Evolutionary conservation across 805 yeast species (phyloP), one percentile per base, ranked within the genome.

Genomic region (Suhomyces sp.): DNA sequence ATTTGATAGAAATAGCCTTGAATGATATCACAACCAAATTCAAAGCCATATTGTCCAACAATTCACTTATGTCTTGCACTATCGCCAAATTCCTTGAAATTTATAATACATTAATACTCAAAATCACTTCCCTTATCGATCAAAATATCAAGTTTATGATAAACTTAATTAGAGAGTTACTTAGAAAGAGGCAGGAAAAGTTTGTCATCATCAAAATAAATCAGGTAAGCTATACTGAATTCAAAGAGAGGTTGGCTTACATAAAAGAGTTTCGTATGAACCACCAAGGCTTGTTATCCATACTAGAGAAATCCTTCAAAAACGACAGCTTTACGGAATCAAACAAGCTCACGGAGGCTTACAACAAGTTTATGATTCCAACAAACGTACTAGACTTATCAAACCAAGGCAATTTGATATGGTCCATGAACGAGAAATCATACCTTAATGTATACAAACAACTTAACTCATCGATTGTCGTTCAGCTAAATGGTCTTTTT

Each of bases 141-240:
- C 77, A 73, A 24, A 78, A 80, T 40, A 62, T 83, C 9, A 84
- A 85, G 60, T 88, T 83, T 50, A 82, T 85, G 68, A 80, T 84
- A 1, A 78, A 81, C 48, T 62, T 87, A 43, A 81, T 89, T 0
- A 78, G 97, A 51, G 97, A 92, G 53, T 66, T 87, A 3, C 73
- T 88, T 40, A 74, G 97, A 56, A 87, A 84, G 59, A 70, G 94
- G 43, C 82, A 83, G 7, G 93, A 87, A 50, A 84, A 83, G 53
- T 86, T 86, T 61, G 77, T 86, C 12, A 79, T 85, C 20, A 80
- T 89, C 19, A 81, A 84, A 52, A 73, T 90, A 8, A 72, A 71
- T n/a, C 76, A 83, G 7, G 69, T 77, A 2, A 64, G 24, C 3
- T 58, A 68, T 1, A 59, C 56, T 1, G 62, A 55, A 13, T 49